Base-by-base conservation (phyloP, 768 basidiomycete species). In the Auricularia heimuer region DNA sequence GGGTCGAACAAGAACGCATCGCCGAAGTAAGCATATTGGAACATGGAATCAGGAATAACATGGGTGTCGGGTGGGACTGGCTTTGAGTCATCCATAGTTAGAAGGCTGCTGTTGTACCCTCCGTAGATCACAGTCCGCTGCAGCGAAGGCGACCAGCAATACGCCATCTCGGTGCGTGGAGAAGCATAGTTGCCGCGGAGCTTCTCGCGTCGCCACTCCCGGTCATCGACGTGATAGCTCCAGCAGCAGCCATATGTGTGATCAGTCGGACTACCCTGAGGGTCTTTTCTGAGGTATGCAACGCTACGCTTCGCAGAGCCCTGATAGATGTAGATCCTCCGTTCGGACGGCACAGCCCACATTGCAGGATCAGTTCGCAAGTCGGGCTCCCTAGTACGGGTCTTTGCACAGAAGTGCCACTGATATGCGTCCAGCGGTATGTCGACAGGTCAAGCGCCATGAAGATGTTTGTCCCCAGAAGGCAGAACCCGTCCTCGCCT, bases 121-220 rank as follows among this genome's bases (percentile, higher is more conserved):
- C 78, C 79, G 62, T 76, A 80, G 2, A 77, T 65, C 64, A 80
- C 68, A 11, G 75, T 74, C 54, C 75, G 72, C 67, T 77, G 72
- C 35, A 79, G 69, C 33, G 67, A 70, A 12, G 67, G 67, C 63
- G 77, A 75, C 65, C 74, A 76, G 29, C 71, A 70, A 62, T 66
- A 72, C 3, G 71, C 73, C 64, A 72, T 69, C 64, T 78, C 75
- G 12, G 77, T 70, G n/a, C 78, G 70, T 3, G 74, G 70, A 51
- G 72, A 75, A 0, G 77, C 75, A 14, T 67, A 34, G 56, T 78
- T 79, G 3, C 78, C 77, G 3, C 62, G 61, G 47, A 75, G 65
- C 45, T 74, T 67, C 64, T 79, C 77, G 21, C 70, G 65, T 24
- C 65, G 67, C 78, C 77, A 80, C 45, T 65, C 67, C 35, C 69